A percentile compares a stretch with the other conserved stretches of the same genome.
Evolutionary conservation across 2,329 filamentous ascomycete genomes (phyloP).

Genomic region (Stemphylium beticola): DNA sequence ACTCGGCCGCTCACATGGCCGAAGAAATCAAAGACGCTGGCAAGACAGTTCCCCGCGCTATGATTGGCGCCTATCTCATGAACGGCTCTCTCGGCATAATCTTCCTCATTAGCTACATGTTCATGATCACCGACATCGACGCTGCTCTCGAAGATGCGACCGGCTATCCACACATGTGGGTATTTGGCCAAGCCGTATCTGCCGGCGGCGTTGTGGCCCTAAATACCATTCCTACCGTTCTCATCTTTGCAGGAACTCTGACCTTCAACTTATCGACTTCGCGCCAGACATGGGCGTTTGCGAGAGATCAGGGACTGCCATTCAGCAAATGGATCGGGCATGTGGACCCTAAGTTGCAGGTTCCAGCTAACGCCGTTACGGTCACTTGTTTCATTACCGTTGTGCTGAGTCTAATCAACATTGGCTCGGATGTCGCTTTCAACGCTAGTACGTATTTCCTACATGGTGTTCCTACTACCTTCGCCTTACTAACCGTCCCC

Average conservation of each 20-base stretch:
- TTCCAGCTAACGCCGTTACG: slow-evolving; percentile 43
- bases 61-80: slow-evolving; percentile 51
- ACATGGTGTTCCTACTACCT: not conserved
- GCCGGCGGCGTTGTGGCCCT: slow-evolving; percentile 38
- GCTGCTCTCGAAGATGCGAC: slow-evolving; percentile 36
- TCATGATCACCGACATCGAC: slow-evolving; percentile 41
- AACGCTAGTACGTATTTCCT: slow-evolving; percentile 33
- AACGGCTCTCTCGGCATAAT: slow-evolving; percentile 48
- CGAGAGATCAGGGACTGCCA: slow-evolving; percentile 44
- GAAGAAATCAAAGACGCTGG: slow-evolving; percentile 54
- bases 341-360: slow-evolving; percentile 34
- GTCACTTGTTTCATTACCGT: slow-evolving; percentile 39
- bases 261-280: slow-evolving; percentile 41
- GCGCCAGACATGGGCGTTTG: slow-evolving; percentile 47
- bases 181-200: slow-evolving; percentile 36
- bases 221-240: slow-evolving; percentile 38
- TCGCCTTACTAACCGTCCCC: not conserved
- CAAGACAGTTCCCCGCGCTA: slow-evolving; percentile 50
- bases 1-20: slow-evolving; percentile 52
- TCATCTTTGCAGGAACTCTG: slow-evolving; percentile 41
- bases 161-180: slow-evolving; percentile 46
- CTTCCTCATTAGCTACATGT: slow-evolving; percentile 43
- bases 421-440: slow-evolving; percentile 45
- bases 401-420: slow-evolving; percentile 43
- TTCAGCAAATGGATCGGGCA: slow-evolving; percentile 39